These are phyloP conservation scores for Arthroderma uncinatum DNA, from an alignment of 2,329 filamentous ascomycete genomes.

Conservation along the genomic window DNA sequence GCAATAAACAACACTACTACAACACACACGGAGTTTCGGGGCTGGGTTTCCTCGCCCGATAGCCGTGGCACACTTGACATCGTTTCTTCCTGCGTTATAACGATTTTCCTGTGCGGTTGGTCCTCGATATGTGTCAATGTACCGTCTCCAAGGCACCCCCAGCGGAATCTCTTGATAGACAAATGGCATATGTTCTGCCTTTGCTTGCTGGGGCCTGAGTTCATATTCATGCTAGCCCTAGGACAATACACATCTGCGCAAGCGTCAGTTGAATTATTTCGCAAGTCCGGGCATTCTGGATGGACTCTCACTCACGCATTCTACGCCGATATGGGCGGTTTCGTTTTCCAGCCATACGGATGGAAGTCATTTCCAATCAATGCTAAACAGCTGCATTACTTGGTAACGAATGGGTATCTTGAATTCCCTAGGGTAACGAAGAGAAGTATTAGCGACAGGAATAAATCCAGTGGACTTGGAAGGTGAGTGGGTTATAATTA, in stretches of 20 bases:
- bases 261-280: slow-evolving; percentile 23
- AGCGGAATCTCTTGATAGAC: slow-evolving; percentile 22
- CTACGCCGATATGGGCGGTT: slow-evolving; percentile 35
- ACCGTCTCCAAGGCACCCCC: slow-evolving; percentile 23
- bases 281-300: slow-evolving; percentile 11
- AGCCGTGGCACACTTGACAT: slow-evolving; percentile 34
- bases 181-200: slow-evolving; percentile 28
- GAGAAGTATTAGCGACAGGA: slow-evolving; percentile 17
- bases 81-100: slow-evolving; percentile 30
- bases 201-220: slow-evolving; percentile 30
- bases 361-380: slow-evolving; percentile 28
- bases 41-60: slow-evolving; percentile 29
- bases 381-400: slow-evolving; percentile 23
- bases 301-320: slow-evolving; percentile 36
- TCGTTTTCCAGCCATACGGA: slow-evolving; percentile 25
- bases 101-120: slow-evolving; percentile 36
- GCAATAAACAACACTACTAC: no score
- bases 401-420: slow-evolving; percentile 19
- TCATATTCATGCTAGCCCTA: slow-evolving; percentile 26
- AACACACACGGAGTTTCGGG: slow-evolving; percentile 9
- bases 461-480: slow-evolving; percentile 17
- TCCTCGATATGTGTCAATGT: slow-evolving; percentile 32
- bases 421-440: slow-evolving; percentile 12
- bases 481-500: neutral
- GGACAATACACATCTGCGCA: slow-evolving; percentile 28